These are phyloP conservation scores for Entrophospora sp. DNA, from an alignment of 192 early-diverging fungal species.

Conservation along the genomic window DNA sequence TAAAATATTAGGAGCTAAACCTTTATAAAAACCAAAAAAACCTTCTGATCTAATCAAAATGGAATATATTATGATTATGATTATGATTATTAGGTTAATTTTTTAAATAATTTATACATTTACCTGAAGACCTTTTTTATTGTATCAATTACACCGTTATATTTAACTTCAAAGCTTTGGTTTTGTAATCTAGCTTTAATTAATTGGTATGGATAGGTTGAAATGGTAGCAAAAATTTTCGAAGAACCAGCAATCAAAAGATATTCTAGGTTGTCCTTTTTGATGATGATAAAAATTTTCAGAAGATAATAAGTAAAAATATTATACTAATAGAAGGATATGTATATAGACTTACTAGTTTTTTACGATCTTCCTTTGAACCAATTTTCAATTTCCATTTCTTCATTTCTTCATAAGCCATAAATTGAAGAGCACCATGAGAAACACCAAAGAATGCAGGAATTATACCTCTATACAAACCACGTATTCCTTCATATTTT, in stretches of 20 bases:
- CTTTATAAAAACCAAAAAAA: slow-evolving; percentile 82
- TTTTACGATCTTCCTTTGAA: slow-evolving; percentile 22
- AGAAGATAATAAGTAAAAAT: not conserved
- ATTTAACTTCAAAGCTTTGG: slow-evolving; percentile 39
- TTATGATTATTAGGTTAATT: too few species aligned
- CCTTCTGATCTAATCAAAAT: slow-evolving; percentile 55
- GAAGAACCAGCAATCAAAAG: slow-evolving; percentile 77
- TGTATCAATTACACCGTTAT: slow-evolving; percentile 64
- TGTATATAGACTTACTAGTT: not conserved
- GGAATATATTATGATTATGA: not conserved
- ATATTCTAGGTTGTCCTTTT: slow-evolving; percentile 54
- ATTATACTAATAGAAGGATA: too few species aligned
- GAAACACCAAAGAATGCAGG: slow-evolving; percentile 87
- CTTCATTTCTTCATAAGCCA: slow-evolving; percentile 98
- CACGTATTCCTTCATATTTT: slow-evolving; percentile 60
- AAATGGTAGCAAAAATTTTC: slow-evolving; percentile 77
- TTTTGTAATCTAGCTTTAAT: slow-evolving; percentile 78
- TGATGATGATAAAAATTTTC: not conserved
- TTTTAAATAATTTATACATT: not conserved
- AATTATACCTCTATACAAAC: slow-evolving; percentile 72
- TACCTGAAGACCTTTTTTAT: slow-evolving; percentile 56
- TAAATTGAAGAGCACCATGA: slow-evolving; percentile 97
- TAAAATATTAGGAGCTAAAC: slow-evolving; percentile 76
- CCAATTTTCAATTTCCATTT: slow-evolving; percentile 41
- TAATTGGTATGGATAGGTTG: slow-evolving; percentile 93